A percentile compares a stretch with the other conserved stretches of the same genome.
Evolutionary conservation across 768 basidiomycete genomes (phyloP).

Genomic region (Macrolepiota fuliginosa): DNA sequence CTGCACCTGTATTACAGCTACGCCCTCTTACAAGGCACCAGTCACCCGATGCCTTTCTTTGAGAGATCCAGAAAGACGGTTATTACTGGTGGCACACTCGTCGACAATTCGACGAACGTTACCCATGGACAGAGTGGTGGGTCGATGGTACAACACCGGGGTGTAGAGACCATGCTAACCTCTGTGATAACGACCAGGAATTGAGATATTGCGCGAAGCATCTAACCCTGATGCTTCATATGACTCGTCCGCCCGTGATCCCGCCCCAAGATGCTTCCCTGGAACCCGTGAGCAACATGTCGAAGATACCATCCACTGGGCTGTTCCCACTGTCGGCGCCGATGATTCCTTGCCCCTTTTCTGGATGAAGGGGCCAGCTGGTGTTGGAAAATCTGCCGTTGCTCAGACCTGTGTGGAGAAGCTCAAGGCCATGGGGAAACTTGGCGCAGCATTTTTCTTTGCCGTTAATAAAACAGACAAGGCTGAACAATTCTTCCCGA

Average conservation of each 20-base stretch:
- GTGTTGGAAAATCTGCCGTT: neutral
- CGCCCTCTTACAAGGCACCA: too few species aligned
- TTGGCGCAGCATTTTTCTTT: conserved; percentile 9
- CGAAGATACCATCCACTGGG: conserved; percentile 5
- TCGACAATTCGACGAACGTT: too few species aligned
- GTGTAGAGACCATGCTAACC: too few species aligned
- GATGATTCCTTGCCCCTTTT: neutral
- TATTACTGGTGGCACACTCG: too few species aligned
- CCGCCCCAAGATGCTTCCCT: neutral
- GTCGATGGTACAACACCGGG: too few species aligned
- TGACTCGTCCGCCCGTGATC: neutral
- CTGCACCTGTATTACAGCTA: too few species aligned
- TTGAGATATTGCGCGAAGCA: neutral
- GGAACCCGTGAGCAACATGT: conserved; percentile 6
- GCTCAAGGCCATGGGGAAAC: neutral
- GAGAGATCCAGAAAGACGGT: too few species aligned
- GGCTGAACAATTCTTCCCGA: neutral
- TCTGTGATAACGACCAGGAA: neutral
- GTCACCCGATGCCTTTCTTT: too few species aligned
- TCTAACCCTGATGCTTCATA: neutral
- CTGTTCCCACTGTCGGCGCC: neutral
- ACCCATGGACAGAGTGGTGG: too few species aligned
- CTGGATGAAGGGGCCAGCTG: neutral
- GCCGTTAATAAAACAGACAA: neutral
- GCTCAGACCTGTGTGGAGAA: neutral